phyloP scores from a whole-genome alignment of 495 filamentous ascomycete genomes.

The Lophiostoma macrostomum region DNA sequence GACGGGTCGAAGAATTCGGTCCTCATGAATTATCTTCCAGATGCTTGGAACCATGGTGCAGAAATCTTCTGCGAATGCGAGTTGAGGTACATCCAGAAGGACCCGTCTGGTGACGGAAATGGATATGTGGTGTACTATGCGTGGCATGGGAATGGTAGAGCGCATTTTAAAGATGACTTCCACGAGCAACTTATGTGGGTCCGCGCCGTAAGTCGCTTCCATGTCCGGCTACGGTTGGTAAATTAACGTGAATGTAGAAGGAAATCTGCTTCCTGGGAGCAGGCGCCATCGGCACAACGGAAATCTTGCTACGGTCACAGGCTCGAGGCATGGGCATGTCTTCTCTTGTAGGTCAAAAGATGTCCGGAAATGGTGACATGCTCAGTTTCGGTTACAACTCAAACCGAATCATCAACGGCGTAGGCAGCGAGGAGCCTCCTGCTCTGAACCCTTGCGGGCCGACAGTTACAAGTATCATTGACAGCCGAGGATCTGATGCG shows the following conservation, averaged over 20 bases:
- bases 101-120: conserved; percentile 40
- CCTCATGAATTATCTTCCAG: conserved; percentile 64
- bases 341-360: conserved; percentile 55
- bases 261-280: conserved; percentile 61
- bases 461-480: conserved; percentile 63
- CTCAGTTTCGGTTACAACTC: conserved; percentile 64
- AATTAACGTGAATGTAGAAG: conserved; percentile 29
- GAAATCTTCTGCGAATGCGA: conserved; percentile 73
- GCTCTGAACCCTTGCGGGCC: conserved; percentile 58
- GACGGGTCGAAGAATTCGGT: conserved; percentile 66
- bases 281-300: conserved; percentile 60
- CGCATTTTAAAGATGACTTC: conserved; percentile 54
- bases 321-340: conserved; percentile 58
- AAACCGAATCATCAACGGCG: conserved; percentile 52
- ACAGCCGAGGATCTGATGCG: conserved; percentile 49
- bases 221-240: neutral
- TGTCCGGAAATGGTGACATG: conserved; percentile 69
- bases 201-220: conserved; percentile 42
- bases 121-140: conserved; percentile 65
- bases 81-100: conserved; percentile 61
- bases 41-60: conserved; percentile 73
- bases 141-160: conserved; percentile 61
- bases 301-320: conserved; percentile 64
- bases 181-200: conserved; percentile 68
- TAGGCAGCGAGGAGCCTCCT: conserved; percentile 50